Base-by-base conservation (phyloP, 2,329 filamentous ascomycete species). In the Aspergillus sp. region DNA sequence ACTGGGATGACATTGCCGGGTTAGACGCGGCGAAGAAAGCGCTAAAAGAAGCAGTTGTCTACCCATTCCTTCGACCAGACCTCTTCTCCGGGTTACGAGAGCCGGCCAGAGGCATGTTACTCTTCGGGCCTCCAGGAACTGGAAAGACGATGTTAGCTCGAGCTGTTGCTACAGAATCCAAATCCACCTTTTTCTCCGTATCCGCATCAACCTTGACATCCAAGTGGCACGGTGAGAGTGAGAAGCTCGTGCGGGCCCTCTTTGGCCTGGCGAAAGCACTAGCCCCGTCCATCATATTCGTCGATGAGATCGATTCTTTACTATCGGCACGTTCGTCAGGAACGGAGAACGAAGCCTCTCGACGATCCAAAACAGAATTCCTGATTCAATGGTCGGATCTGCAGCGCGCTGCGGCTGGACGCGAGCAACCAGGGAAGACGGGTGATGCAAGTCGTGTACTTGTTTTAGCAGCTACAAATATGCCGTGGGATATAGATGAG, bases 101-200 rank as follows among this genome's bases (percentile, higher is more conserved):
- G 73, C 95, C 95, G 22, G 94, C 95, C 15, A 85, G 93, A 61
- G 95, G 95, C 6, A 98, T 99, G 92, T 83, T 99, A 1, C 83
- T 99, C 1, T 99, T 99, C 73, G 95, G 95, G 0, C 95, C 95
- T 1, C 95, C 95, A 0, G 95, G 95, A n/a, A 99, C 95, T 0
- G 95, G 95, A 56, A 99, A 99, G 78, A 99, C 95, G 0, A 99
- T 99, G 95, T 82, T 99, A 43, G 95, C 95, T 9, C 87, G 95
- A 66, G 93, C 92, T 8, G 94, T 98, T 0, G 95, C 95, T 1
- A 98, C 95, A 0, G 95, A 99, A 76, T 96, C 92, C 1, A 90
- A 89, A 70, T 96, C 92, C 11, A 96, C 96, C 0, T 99, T 98
- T 78, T 98, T 99, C 79, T 96, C 93, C 15, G 97, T 99, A 59